Percentiles rank a stretch among this genome's conserved stretches.
These are phyloP conservation scores for Kregervanrija fluxuum DNA, from an alignment of 805 yeast species.

Conservation along the genomic window DNA sequence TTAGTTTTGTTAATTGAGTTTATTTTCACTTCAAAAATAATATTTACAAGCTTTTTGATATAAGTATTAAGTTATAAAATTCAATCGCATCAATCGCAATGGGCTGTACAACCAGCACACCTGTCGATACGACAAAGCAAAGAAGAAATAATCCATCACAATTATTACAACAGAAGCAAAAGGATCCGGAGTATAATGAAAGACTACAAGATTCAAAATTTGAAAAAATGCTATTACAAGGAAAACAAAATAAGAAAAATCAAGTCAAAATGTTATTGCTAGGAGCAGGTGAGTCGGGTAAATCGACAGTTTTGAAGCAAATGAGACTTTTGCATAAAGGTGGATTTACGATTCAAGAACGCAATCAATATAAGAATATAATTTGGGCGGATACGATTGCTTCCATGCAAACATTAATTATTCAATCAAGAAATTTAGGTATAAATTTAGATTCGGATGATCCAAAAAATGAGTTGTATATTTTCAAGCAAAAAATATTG, in stretches of 20 bases:
- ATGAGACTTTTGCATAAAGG: conserved; percentile 78
- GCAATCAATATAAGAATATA: conserved; percentile 73
- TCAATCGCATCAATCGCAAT: conserved; percentile 24
- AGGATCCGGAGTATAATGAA: conserved; percentile 48
- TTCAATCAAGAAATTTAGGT: conserved; percentile 64
- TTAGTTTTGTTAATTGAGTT: too few species aligned
- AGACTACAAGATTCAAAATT: conserved; percentile 33
- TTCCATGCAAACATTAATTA: conserved; percentile 68
- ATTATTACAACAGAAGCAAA: conserved; percentile 13
- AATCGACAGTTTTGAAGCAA: conserved; percentile 87
- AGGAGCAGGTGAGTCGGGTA: conserved; percentile 95
- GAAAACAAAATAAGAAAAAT: conserved; percentile 45
- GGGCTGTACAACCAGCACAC: conserved; percentile 67
- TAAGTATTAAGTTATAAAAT: too few species aligned
- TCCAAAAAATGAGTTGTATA: conserved; percentile 38
- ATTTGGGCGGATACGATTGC: conserved; percentile 91
- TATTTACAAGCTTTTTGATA: too few species aligned
- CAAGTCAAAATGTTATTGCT: conserved; percentile 68
- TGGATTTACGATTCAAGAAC: conserved; percentile 75
- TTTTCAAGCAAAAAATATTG: conserved; percentile 42
- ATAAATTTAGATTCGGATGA: conserved; percentile 62
- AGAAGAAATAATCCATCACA: not conserved
- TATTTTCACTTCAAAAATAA: too few species aligned
- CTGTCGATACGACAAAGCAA: conserved; percentile 7
- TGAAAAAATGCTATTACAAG: conserved; percentile 51